Evolutionary conservation across 2,329 filamentous ascomycete species (phyloP), one percentile per base, ranked within the genome.

Genomic region (Colletotrichum camelliae): DNA sequence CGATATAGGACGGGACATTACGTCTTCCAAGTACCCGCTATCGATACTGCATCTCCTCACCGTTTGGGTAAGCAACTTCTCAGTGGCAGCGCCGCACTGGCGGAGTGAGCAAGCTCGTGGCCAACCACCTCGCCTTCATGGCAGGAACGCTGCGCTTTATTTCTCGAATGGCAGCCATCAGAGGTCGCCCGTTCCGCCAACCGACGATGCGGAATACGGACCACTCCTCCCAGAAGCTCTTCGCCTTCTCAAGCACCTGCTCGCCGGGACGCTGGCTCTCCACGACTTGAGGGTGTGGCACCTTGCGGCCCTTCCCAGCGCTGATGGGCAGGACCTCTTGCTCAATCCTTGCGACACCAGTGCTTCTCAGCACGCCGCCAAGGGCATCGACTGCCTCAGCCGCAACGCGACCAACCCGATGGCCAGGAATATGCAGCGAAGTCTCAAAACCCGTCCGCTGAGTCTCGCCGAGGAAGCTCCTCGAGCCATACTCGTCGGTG

Each of bases 371-470:
- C 16, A 74, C 67, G 7, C 37, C 39, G 4, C 70, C 74, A 9
- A 27, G 31, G 12, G 27, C 58, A 21, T 76, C 70, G 1, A 76
- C 58, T 10, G 70, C 74, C 31, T 69, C 74, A 6, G 70, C 66
- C 2, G 39, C 35, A n/a, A 70, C 66, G 9, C 24, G 29, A n/a
- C 24, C 13, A 18, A 65, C 39, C 15, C 33, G 21, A 16, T 27
- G 58, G 7, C 33, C 67, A n/a, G 67, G 35, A 21, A 70, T 7
- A 12, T 37, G 35, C 29, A 74, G 35, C 29, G 33, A 35, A 21
- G 76, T 77, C 68, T 77, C 73, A 16, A 77, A 78, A 8, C 69
- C 70, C 10, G 48, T 64, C 5, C 73, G 62, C 33, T 62, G 58
- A 5, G 64, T 21, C 39, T 77, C 67, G 39, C 73, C 76, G 15